phyloP scores from a whole-genome alignment of 2,329 filamentous ascomycete species.

The Penicillium sp. region DNA sequence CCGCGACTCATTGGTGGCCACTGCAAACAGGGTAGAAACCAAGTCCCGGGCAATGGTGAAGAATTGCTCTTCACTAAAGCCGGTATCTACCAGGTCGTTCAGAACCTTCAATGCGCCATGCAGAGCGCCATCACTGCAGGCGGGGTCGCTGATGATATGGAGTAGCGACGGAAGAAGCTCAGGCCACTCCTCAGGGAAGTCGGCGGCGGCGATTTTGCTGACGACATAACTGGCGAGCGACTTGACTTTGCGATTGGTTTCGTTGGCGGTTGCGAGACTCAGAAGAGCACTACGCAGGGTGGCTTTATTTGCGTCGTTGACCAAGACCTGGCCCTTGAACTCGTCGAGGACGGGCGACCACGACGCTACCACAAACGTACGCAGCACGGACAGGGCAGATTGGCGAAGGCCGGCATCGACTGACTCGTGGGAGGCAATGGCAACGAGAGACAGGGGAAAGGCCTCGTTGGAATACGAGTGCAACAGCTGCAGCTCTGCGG shows the following conservation, averaged over 20 bases:
- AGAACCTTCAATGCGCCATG: conserved; percentile 88
- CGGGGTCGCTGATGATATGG: conserved; percentile 62
- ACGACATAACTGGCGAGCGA: conserved; percentile 82
- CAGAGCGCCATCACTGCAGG: conserved; percentile 71
- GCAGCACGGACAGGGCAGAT: conserved; percentile 72
- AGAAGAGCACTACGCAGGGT: conserved; percentile 71
- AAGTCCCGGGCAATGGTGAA: conserved; percentile 84
- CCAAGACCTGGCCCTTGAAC: conserved; percentile 62
- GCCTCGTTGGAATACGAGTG: conserved; percentile 63
- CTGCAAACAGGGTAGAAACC: conserved; percentile 75
- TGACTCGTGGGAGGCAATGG: conserved; percentile 72
- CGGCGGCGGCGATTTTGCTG: conserved; percentile 87
- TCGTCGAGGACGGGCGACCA: conserved; percentile 78
- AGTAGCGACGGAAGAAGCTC: conserved; percentile 77
- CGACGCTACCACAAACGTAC: conserved; percentile 76
- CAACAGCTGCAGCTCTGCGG: conserved; percentile 79
- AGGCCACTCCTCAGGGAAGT: conserved; percentile 97
- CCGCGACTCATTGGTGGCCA: conserved; percentile 70
- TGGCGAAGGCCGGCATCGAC: conserved; percentile 75
- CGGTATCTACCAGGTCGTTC: conserved; percentile 85
- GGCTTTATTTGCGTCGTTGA: conserved; percentile 69
- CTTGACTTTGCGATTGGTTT: conserved; percentile 79
- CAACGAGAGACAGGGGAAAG: conserved; percentile 74
- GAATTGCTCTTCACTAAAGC: conserved; percentile 91
- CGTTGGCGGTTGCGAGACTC: conserved; percentile 70